Base-by-base conservation (phyloP, 257 asterid genomes). In the Petunia axillaris region DNA sequence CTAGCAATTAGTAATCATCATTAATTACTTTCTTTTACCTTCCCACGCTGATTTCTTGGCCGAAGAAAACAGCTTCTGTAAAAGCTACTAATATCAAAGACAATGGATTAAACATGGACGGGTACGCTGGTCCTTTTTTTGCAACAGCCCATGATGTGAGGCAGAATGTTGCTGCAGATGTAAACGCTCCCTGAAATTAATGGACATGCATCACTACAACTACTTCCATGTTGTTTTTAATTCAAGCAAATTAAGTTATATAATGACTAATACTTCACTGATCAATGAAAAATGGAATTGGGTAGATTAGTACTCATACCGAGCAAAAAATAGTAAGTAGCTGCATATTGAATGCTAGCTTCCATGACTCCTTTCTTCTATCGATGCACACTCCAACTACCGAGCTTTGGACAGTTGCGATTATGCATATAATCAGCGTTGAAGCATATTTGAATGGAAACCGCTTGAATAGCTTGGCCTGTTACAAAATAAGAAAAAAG, bases 31-130 rank as follows among this genome's bases (percentile, higher is more conserved):
- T 25, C 25, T 36, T 54, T 9, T 59, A 88, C 97, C 96, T 92
- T 85, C 93, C 94, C 2, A 84, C 5, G 0, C 79, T 70, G 14
- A 85, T 81, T 0, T 65, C 82, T 78, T 81, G 81, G 3, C 87
- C 88, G 0, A 91, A 81, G 50, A 86, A 82, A 43, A 89, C 16
- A 11, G 90, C 86, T 84, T 93, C 97, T 1, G 77, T 2, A 3
- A 89, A 43, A 8, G 93, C 86, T 6, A 91, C 82, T 6, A 83
- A 73, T 68, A 93, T 83, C 2, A 91, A 84, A 0, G 90, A 70
- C 40, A 90, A n/a, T 40, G 97, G 96, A 70, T 90, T 93, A 82
- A 90, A 93, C 91, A 93, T 90, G 1, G 97, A 86, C 10, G 94
- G 93, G 62, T 93, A 93, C 0, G 94, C 88, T 1, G 96, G 94